Base-by-base conservation (phyloP, 1,284 basidiomycete genomes). In the Cryptococcus jaspeensis region DNA sequence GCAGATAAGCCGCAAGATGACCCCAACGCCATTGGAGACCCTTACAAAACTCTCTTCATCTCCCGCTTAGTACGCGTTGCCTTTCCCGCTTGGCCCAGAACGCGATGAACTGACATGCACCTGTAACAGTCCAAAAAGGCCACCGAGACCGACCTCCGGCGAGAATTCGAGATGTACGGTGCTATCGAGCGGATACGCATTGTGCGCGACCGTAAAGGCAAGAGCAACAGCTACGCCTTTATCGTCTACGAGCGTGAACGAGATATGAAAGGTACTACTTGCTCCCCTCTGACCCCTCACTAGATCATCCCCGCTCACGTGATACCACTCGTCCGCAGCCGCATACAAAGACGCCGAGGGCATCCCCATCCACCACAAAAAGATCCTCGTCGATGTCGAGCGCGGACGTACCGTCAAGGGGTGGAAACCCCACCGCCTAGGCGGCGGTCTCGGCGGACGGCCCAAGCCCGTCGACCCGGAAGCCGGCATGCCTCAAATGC, bases 311-410 rank as follows among this genome's bases (percentile, higher is more conserved):
- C 40, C 40, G 20, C 20, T n/a, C 13, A n/a, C 22, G 15, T 18
- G 7, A 46, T 25, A 7, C 25, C 15, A 25, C 23, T 46, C 47
- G n/a, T 9, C 28, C 5, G 28, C 28, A 95, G 95, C 93, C 60
- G 96, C 95, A 11, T 99, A 98, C 83, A 99, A 98, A 80, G 95
- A 99, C 74, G 96, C 94, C n/a, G 95, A 99, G 70, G 92, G 94
- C 15, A 84, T 99, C 47, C 89, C 92, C 61, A 92, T 99, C 67
- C 89, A 92, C 82, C 92, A 92, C 69, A 93, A 96, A 73, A 84
- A 90, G 61, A 92, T 98, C 60, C 82, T 98, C 42, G 95, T 99
- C 51, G 96, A 99, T 73, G 95, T 99, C 52, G 96, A 99, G 79
- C 87, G 96, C 44, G 96, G 96, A 7, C 86, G 95, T 50, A 99